Base-by-base conservation (phyloP, 345 rosid species). In the Eucalyptus tenuipes region DNA sequence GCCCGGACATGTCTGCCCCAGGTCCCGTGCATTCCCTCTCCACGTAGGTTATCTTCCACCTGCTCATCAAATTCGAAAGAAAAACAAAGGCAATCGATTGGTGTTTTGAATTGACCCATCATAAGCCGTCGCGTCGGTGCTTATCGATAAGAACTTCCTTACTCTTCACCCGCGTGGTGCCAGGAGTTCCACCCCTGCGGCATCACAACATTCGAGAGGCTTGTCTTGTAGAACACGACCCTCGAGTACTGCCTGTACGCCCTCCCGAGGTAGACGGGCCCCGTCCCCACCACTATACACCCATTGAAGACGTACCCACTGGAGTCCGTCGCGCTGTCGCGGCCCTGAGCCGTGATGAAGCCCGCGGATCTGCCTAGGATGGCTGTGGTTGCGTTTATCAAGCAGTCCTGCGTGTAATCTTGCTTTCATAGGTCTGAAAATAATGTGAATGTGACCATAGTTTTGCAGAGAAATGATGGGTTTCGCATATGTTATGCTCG, bases 101-200 rank as follows among this genome's bases (percentile, higher is more conserved):
- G 8, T 33, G 18, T 64, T 64, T n/a, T 27, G 37, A 61, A 61
- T 61, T 8, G n/a, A 18, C 57, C 57, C 57, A 20, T 52, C 57
- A 52, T 20, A 52, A 52, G 57, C 57, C 57, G 13, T 55, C 29
- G 61, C 29, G 29, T 55, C 61, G 13, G 61, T 10, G 61, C 61
- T 29, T 61, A n/a, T 64, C 10, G 20, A 64, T 15, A 52, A 20
- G 8, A 61, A 33, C 10, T 49, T 29, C 17, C 94, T 27, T 92
- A 92, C 95, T 93, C 95, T 11, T 89, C 86, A 37, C 92, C 92
- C 16, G n/a, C 44, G 44, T 20, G 87, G 0, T 5, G 0, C 95
- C 94, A 93, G 33, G 93, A 25, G 29, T 53, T 8, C 96, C 95
- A 94, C 45, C 95, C 96, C 84, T 52, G 49, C 18, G 90, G 94